Conservation (phyloP, 2,329 filamentous ascomycete genomes). For the Didymella keratinophila region DNA sequence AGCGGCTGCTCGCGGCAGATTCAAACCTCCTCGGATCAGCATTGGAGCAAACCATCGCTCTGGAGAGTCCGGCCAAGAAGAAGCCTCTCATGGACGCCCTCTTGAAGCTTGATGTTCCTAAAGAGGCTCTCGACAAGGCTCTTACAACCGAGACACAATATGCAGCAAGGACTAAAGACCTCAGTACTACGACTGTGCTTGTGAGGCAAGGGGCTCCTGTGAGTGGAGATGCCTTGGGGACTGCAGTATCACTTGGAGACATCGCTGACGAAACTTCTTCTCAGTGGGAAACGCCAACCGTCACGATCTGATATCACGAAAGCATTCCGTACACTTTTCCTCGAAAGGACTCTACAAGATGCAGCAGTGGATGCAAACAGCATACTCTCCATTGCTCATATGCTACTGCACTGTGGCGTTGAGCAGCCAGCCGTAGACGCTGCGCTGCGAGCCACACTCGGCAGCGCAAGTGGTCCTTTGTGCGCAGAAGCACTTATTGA, state of each 20-base stretch:
- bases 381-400: constrained; percentile 27
- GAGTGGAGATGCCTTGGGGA: constrained; percentile 64
- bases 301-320: constrained; percentile 37
- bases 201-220: constrained; percentile 50
- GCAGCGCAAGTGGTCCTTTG: constrained; percentile 17
- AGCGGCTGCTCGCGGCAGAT: constrained; percentile 36
- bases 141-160: constrained; percentile 37
- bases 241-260: constrained; percentile 61
- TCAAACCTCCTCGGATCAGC: constrained; percentile 35
- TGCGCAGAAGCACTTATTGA: constrained; percentile 29
- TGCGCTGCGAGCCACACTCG: constrained; percentile 34
- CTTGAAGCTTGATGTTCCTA: constrained; percentile 38
- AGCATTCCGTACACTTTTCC: constrained; percentile 40
- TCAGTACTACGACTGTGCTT: constrained; percentile 39
- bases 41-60: constrained; percentile 36
- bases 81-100: constrained; percentile 37
- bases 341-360: constrained; percentile 18
- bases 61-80: constrained; percentile 36
- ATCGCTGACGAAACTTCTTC: constrained; percentile 60
- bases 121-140: constrained; percentile 40
- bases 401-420: constrained; percentile 40
- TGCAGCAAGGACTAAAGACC: constrained; percentile 31
- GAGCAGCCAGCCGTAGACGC: constrained; percentile 41
- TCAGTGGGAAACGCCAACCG: constrained; percentile 50
- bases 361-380: constrained; percentile 2